Evolutionary conservation across 352 stramenopile species (phyloP).

Genomic region (Saprolegnia diclina): DNA sequence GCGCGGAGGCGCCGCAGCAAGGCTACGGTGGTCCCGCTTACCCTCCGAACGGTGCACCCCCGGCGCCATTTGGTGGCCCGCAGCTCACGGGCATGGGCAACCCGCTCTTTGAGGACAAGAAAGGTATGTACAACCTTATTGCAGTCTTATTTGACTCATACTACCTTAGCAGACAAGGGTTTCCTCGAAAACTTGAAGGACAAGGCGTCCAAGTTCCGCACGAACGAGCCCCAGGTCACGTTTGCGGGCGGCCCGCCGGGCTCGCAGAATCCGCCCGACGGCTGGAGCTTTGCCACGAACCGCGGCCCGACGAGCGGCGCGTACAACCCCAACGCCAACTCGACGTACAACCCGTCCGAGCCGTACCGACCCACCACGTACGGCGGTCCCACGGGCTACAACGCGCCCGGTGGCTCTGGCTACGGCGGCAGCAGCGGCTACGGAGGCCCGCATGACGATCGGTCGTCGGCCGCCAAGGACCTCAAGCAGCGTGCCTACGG

Average conservation of each 20-base stretch:
- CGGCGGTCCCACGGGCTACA: slow-evolving; percentile 44
- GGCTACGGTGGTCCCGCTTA: slow-evolving; percentile 37
- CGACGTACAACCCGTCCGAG: slow-evolving; percentile 76
- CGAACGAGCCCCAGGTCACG: slow-evolving; percentile 52
- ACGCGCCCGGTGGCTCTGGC: slow-evolving; percentile 32
- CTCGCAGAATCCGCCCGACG: slow-evolving; percentile 61
- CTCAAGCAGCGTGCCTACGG: slow-evolving; percentile 75
- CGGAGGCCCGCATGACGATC: slow-evolving; percentile 34
- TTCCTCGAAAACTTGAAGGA: slow-evolving; percentile 85
- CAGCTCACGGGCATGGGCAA: slow-evolving; percentile 93
- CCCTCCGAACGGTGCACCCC: slow-evolving; percentile 36
- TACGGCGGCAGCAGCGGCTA: neutral
- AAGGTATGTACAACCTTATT: slow-evolving; percentile 32
- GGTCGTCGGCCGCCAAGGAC: slow-evolving; percentile 54
- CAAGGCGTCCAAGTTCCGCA: slow-evolving; percentile 73
- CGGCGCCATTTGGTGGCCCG: slow-evolving; percentile 53
- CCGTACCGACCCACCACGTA: slow-evolving; percentile 57
- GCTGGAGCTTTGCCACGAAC: slow-evolving; percentile 83
- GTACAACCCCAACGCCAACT: slow-evolving; percentile 43
- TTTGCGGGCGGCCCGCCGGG: slow-evolving; percentile 55
- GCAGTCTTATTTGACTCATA: neutral
- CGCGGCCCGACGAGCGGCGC: slow-evolving; percentile 67
- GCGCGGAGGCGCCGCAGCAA: slow-evolving; percentile 28
- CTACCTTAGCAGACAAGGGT: slow-evolving; percentile 58
- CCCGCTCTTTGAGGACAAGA: slow-evolving; percentile 90